Conservation (phyloP, 75 land plant genomes). For the Pinus albicaulis region DNA sequence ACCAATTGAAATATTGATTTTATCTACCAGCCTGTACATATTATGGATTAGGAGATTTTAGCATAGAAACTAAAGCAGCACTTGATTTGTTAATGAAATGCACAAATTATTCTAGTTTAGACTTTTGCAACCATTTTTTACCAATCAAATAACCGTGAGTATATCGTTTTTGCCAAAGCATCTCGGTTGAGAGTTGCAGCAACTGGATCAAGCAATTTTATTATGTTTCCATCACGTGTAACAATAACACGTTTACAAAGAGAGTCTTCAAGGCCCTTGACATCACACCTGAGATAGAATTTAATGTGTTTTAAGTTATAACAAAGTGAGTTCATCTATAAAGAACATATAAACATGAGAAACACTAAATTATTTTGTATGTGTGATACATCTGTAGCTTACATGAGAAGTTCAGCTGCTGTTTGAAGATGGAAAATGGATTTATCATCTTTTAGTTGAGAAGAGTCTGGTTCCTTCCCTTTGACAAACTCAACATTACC, state of each 20-base stretch:
- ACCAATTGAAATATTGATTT: conserved; percentile 90
- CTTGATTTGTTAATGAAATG: background rate
- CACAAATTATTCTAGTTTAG: background rate
- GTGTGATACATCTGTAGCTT: conserved; percentile 1
- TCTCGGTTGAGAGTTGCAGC: conserved; percentile 84
- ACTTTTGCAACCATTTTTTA: conserved; percentile 15
- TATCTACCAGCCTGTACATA: conserved; percentile 77
- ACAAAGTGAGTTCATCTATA: background rate
- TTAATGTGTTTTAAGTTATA: background rate
- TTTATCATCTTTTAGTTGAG: conserved; percentile 65
- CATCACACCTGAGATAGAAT: conserved; percentile 63
- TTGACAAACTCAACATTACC: conserved; percentile 71
- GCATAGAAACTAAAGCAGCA: background rate
- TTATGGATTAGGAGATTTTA: background rate
- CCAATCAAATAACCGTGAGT: conserved; percentile 97
- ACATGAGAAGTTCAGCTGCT: conserved; percentile 81
- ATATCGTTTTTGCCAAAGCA: conserved; percentile 94
- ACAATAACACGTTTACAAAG: conserved; percentile 79
- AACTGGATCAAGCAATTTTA: conserved; percentile 28
- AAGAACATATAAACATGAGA: background rate
- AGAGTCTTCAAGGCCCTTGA: conserved; percentile 69
- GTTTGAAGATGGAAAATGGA: conserved; percentile 53
- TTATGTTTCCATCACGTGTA: conserved; percentile 90
- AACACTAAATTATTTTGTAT: background rate
- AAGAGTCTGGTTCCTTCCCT: conserved; percentile 76